These are phyloP conservation scores for Aspergillus terreus DNA, from an alignment of 2,329 filamentous ascomycete genomes.

Conservation along the genomic window DNA sequence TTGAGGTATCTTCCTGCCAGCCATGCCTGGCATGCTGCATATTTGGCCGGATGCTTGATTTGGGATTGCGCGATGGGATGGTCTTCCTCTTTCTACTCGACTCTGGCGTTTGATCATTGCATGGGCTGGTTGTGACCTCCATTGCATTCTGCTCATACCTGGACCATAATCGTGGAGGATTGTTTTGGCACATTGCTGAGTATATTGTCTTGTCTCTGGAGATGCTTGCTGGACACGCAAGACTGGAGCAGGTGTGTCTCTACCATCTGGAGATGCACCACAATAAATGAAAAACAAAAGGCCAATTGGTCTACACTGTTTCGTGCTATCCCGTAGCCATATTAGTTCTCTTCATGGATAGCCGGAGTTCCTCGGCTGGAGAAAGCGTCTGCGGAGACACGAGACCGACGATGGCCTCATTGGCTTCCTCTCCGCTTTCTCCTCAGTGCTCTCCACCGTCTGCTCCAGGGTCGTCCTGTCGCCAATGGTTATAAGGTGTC, in stretches of 20 bases:
- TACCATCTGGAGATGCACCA: background rate
- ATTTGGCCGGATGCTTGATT: conserved; percentile 17
- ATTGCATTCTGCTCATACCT: background rate
- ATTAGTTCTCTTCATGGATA: too few species aligned
- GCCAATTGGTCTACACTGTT: conserved; percentile 1
- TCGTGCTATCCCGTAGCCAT: background rate
- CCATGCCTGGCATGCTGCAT: conserved; percentile 18
- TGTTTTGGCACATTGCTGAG: background rate
- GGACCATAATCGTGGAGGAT: background rate
- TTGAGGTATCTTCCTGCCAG: conserved; percentile 21
- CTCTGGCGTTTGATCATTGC: background rate
- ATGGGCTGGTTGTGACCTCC: background rate
- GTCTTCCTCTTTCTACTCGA: too few species aligned
- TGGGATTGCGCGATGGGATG: background rate
- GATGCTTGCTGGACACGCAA: background rate
- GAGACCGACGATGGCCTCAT: too few species aligned
- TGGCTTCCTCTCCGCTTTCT: background rate
- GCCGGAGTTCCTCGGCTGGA: background rate
- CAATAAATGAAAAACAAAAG: conserved; percentile 1
- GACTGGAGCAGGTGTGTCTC: background rate
- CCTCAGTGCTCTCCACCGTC: background rate
- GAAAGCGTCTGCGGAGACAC: too few species aligned
- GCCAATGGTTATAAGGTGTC: too few species aligned
- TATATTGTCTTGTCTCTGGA: background rate
- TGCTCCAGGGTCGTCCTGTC: background rate